Percentiles rank a stretch among this genome's conserved stretches.
Evolutionary conservation across 805 yeast species (phyloP).

Genomic region (Starmerella vaccinii): DNA sequence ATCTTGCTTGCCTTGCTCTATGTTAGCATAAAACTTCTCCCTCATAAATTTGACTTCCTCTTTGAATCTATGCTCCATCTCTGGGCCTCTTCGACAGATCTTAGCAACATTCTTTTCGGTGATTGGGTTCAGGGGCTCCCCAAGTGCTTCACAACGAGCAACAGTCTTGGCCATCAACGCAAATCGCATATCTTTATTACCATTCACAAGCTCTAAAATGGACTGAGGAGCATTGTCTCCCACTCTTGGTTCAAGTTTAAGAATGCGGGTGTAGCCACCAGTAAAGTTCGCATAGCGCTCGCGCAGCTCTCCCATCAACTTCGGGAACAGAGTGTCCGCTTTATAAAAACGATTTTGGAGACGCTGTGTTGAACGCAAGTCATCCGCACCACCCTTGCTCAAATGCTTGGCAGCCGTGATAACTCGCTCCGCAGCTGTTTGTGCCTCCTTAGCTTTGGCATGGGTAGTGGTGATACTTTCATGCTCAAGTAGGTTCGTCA

Average conservation of each 20-base stretch:
- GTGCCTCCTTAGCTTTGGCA: slow-evolving; percentile 65
- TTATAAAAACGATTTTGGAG: slow-evolving; percentile 27
- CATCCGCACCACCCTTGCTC: neutral
- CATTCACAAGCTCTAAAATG: slow-evolving; percentile 76
- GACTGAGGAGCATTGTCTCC: slow-evolving; percentile 90
- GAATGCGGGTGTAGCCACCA: slow-evolving; percentile 79
- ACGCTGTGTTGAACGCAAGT: slow-evolving; percentile 13
- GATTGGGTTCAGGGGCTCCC: slow-evolving; percentile 40
- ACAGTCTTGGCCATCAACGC: slow-evolving; percentile 74
- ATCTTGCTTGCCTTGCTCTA: slow-evolving; percentile 7
- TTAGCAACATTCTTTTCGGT: slow-evolving; percentile 50
- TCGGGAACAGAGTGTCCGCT: slow-evolving; percentile 46
- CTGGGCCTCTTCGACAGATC: slow-evolving; percentile 37
- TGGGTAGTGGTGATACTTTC: slow-evolving; percentile 64
- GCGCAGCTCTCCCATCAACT: slow-evolving; percentile 54
- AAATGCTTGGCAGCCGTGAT: slow-evolving; percentile 42
- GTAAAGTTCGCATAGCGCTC: slow-evolving; percentile 51
- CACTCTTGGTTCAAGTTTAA: slow-evolving; percentile 71
- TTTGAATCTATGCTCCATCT: slow-evolving; percentile 46
- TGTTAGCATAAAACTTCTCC: slow-evolving; percentile 26
- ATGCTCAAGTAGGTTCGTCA: slow-evolving; percentile 55
- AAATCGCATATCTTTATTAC: slow-evolving; percentile 56
- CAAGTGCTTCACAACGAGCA: slow-evolving; percentile 66
- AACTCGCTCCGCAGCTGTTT: slow-evolving; percentile 50
- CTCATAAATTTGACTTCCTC: slow-evolving; percentile 53